Base-by-base conservation (phyloP, 306 rosid species). In the Corylus americana region DNA sequence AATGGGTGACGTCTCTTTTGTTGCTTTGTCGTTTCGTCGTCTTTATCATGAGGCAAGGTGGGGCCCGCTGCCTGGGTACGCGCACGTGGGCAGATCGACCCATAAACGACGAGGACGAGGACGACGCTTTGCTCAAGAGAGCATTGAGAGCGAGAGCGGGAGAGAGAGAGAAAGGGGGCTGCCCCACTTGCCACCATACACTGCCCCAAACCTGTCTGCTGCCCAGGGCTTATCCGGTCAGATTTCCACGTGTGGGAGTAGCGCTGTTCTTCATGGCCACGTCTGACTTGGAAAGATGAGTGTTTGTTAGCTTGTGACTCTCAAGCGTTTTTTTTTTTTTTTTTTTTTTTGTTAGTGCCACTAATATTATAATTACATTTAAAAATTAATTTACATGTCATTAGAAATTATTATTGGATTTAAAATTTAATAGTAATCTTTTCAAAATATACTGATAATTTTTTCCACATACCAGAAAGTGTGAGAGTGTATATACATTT, bases 81-180 rank as follows among this genome's bases (percentile, higher is more conserved):
- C 81, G 83, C 88, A 88, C 92, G 90, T 82, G 88, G 84, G 92
- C 37, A 70, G 79, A 61, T 50, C 29, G 62, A 74, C 76, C 61
- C n/a, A 67, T 71, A 47, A 68, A 74, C 20, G 45, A 55, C 25
- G 58, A 55, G 10, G 8, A 42, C 47, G 14, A 50, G 7, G 77
- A 42, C 39, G 69, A 71, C 27, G 53, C 48, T 11, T 63, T 4
- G 70, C 1, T 63, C 68, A 11, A 6, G 8, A 31, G 35, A 31
- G 35, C 35, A 31, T 31, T 31, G 35, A 31, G 35, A 31, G 35
- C 35, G 35, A 31, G 35, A 31, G 2, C 35, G 35, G 7, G 29
- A 7, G 14, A 35, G 9, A 10, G 8, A 74, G 20, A 10, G 62
- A 53, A 55, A n/a, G 79, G 62, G 18, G 11, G 76, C 31, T 81